Evolutionary conservation across 2,329 filamentous ascomycete genomes (phyloP).

Genomic region (Ambrosiella cleistominuta): DNA sequence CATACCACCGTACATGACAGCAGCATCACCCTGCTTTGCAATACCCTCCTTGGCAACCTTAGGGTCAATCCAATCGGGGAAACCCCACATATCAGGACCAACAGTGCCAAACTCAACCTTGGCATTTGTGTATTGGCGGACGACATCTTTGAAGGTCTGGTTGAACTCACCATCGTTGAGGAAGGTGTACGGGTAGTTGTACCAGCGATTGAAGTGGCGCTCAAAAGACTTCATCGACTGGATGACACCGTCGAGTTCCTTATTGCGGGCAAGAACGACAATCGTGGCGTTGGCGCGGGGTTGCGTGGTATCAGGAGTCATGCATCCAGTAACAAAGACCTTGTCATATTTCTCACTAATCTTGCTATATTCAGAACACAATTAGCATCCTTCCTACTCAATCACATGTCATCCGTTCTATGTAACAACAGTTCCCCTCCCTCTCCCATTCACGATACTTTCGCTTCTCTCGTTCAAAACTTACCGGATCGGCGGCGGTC

Average conservation of each 20-base stretch:
- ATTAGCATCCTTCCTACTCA: not conserved
- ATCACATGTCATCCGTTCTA: not conserved
- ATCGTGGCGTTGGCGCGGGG: conserved; percentile 88
- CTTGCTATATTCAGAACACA: conserved; percentile 39
- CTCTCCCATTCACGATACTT: not conserved
- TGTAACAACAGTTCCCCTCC: not conserved
- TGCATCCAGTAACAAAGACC: conserved; percentile 82
- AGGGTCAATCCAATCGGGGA: conserved; percentile 86
- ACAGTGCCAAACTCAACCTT: conserved; percentile 89
- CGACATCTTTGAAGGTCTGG: conserved; percentile 72
- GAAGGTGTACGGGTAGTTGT: conserved; percentile 95
- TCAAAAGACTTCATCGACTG: conserved; percentile 97
- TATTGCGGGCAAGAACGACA: conserved; percentile 87
- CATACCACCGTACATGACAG: conserved; percentile 98
- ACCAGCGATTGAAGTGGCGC: conserved; percentile 98
- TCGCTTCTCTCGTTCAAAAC: conserved; percentile 16
- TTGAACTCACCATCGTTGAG: conserved; percentile 97
- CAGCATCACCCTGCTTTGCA: conserved; percentile 84
- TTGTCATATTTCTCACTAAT: conserved; percentile 97
- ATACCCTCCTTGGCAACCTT: conserved; percentile 93
- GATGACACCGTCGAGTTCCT: conserved; percentile 88
- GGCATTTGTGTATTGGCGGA: conserved; percentile 77
- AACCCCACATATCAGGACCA: conserved; percentile 81
- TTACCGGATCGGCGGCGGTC: conserved; percentile 79
- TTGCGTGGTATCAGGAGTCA: conserved; percentile 58